Base-by-base conservation (phyloP, 768 basidiomycete genomes). In the Termitomyces sp. region DNA sequence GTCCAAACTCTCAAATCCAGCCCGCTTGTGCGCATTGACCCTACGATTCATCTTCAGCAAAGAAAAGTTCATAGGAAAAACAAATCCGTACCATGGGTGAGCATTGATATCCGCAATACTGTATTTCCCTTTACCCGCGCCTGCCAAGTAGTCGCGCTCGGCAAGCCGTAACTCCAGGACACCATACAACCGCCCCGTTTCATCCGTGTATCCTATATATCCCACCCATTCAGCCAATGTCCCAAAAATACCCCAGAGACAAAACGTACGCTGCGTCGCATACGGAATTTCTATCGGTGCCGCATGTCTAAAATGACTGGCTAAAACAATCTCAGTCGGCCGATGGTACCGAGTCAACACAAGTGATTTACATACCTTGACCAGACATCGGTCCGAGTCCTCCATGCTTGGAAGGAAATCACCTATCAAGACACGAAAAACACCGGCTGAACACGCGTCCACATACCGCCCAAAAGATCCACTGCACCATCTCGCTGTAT, bases 161-260 rank as follows among this genome's bases (percentile, higher is more conserved):
- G 68, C 33, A 7, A 86, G 71, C 13, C 79, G 76, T 35, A 75
- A 70, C 66, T 84, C 81, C 48, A 85, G 67, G 11, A 85, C 83
- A 8, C 73, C 68, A 65, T 81, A 79, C 13, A 86, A 69, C 2
- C 83, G 75, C 57, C 74, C 74, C 16, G 81, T 78, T 73, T 84
- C 84, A 18, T 81, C 74, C 18, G 73, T 67, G 69, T 83, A 84
- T 16, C 82, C 68, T 57, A 28, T 28, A 4, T 28, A 58, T 55
- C 28, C 49, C n/a, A 45, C 16, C 8, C 54, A 39, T 44, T 51
- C 28, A 57, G 42, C 18, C 22, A 16, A 20, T 13, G 11, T 18
- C 13, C 44, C 16, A 24, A 33, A 8, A 33, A 35, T n/a, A 12
- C 8, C 4, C 3, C 7, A 28, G n/a, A 42, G 3, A 5, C 11